These are phyloP conservation scores for Backusella psychrophila DNA, from an alignment of 192 early-diverging fungal genomes.

Conservation along the genomic window DNA sequence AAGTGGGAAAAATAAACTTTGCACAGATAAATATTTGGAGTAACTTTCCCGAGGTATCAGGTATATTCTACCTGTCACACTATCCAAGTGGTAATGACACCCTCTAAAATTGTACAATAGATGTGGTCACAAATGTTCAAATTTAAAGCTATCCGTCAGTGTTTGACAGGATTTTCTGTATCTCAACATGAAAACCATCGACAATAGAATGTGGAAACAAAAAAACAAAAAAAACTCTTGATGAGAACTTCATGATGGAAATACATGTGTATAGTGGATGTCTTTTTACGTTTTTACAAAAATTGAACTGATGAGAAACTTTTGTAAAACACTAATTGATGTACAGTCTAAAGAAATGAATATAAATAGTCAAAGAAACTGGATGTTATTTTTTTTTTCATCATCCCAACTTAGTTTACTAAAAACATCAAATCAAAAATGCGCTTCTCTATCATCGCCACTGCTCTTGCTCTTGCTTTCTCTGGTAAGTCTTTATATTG, in stretches of 20 bases:
- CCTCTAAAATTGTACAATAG: not conserved
- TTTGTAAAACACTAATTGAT: not conserved
- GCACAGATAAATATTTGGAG: not conserved
- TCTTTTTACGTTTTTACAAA: not conserved
- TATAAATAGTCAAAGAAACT: not conserved
- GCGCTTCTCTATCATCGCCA: not conserved
- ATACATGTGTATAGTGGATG: not conserved
- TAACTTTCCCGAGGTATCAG: not conserved
- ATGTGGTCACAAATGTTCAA: not conserved
- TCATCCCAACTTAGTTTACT: not conserved
- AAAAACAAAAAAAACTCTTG: not conserved
- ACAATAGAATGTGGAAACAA: not conserved
- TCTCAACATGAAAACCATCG: not conserved
- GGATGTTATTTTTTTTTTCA: not conserved
- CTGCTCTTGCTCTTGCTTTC: not conserved
- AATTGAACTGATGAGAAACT: not conserved
- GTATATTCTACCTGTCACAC: not conserved
- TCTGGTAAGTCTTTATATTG: not conserved
- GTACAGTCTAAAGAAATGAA: not conserved
- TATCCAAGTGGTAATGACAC: not conserved
- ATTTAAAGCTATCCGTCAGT: not conserved
- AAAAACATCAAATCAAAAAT: not conserved
- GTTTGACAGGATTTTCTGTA: not conserved
- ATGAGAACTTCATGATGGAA: not conserved
- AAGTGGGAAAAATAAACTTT: not conserved